A percentile compares a stretch with the other conserved stretches of the same genome.
Evolutionary conservation across 75 land plant genomes (phyloP).

Genomic region (Chamaecyparis obtusa): DNA sequence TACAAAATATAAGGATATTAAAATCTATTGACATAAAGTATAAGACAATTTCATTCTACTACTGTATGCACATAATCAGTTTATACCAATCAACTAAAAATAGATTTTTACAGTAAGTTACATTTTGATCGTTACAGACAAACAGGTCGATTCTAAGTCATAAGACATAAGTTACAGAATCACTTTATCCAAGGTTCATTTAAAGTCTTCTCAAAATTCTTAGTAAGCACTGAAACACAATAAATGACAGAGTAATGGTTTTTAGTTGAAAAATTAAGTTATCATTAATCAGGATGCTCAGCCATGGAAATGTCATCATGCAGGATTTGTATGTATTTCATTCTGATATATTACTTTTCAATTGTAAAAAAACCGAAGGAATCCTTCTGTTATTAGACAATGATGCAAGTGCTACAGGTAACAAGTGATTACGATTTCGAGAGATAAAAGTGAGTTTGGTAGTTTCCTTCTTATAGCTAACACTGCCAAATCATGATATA

Average conservation of each 20-base stretch:
- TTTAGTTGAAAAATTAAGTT: background rate
- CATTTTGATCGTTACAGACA: background rate
- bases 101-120: too few relatives aligned
- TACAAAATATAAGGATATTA: too few relatives aligned
- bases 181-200: background rate
- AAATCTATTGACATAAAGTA: background rate
- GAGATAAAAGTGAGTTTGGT: background rate
- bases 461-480: background rate
- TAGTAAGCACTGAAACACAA: background rate
- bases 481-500: background rate
- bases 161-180: too few relatives aligned
- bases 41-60: background rate
- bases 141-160: background rate
- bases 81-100: background rate
- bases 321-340: too few relatives aligned
- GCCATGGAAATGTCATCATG: background rate
- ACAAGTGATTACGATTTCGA: background rate
- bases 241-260: background rate
- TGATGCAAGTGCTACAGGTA: background rate
- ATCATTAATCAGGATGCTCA: too few relatives aligned
- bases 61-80: background rate
- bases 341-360: background rate
- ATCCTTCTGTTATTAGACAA: background rate
- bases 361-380: background rate
- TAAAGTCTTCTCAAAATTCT: background rate